These are phyloP conservation scores for Penicillium hesseltinei DNA, from an alignment of 2,329 filamentous ascomycete species.

Conservation along the genomic window DNA sequence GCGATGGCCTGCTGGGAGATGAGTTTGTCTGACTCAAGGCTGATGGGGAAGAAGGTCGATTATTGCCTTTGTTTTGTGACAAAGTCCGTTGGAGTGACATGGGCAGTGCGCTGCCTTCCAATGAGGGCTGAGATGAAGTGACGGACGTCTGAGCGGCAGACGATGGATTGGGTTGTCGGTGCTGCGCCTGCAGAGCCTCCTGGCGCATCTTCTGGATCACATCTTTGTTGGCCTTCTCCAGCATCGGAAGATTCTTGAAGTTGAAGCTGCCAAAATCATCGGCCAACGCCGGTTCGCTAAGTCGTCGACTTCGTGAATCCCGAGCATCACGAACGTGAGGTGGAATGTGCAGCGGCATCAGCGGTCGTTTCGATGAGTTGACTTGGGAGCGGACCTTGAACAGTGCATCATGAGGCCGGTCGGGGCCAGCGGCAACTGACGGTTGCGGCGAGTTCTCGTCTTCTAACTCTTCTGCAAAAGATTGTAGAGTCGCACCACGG, in stretches of 20 bases:
- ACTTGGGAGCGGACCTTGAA: constrained; percentile 86
- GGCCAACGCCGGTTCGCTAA: constrained; percentile 82
- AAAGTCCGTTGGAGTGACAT: constrained; percentile 78
- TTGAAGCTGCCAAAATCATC: constrained; percentile 97
- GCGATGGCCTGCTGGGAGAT: constrained; percentile 81
- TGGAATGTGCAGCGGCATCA: constrained; percentile 95
- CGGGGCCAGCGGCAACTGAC: constrained; percentile 65
- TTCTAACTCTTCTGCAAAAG: constrained; percentile 91
- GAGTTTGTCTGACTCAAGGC: constrained; percentile 74
- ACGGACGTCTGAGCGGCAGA: constrained; percentile 21
- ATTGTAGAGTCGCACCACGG: constrained; percentile 84
- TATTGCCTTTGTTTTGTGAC: constrained; percentile 74
- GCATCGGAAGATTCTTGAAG: constrained; percentile 94
- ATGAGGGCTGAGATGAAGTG: constrained; percentile 49
- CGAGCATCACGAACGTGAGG: constrained; percentile 92
- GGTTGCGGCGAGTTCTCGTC: constrained; percentile 77
- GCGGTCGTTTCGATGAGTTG: constrained; percentile 79
- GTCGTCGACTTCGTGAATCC: constrained; percentile 77
- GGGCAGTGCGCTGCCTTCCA: constrained; percentile 83
- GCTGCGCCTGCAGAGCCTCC: constrained; percentile 75
- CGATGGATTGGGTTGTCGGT: constrained; percentile 45
- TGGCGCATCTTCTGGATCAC: constrained; percentile 94
- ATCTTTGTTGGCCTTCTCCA: constrained; percentile 98
- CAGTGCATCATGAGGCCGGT: constrained; percentile 90
- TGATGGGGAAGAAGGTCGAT: constrained; percentile 83